Evolutionary conservation across 2,329 filamentous ascomycete genomes (phyloP), one percentile per base, ranked within the genome.

Genomic region (Hirsutella rhossiliensis): DNA sequence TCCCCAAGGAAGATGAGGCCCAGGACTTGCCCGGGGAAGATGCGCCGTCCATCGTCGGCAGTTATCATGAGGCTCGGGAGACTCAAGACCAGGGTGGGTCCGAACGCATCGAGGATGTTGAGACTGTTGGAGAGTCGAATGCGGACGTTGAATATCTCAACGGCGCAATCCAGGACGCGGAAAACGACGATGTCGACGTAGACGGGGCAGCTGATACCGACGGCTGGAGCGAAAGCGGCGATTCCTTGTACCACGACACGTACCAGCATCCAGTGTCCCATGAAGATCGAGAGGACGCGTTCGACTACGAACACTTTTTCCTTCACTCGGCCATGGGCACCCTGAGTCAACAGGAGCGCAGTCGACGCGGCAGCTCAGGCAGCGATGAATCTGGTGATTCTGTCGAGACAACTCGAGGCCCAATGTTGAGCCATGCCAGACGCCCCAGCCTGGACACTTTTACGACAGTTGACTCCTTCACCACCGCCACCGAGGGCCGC

Each of bases 251-350:
- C 54, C 76, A 82, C 53, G 79, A 81, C 52, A 67, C 73, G 0
- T 60, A 72, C 40, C 70, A 76, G 44, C 72, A 76, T 42, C 73
- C 75, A 9, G 65, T 84, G 6, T 87, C 87, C 0, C 90, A 97
- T 56, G 90, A 97, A 64, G 88, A 96, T 60, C 84, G 90, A 18
- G 82, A 89, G 52, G 90, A 97, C 61, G 89, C 89, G 1, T 97
- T 97, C 56, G 90, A 97, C 60, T 97, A 97, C 50, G 86, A 95
- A 61, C 82, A 94, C 58, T 96, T 96, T 65, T 95, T 95, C 61
- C 72, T 96, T 13, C 88, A 96, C 61, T 94, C 87, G 52, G 87
- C 88, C 11, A 82, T 96, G 75, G 88, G 87, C 6, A 87, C 75
- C 3, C 81, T 87, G 56, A 80, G 75, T 51, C 62, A 68, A 31